Percentiles rank a stretch among this genome's conserved stretches.
These are phyloP conservation scores for Talaromyces sp. DNA, from an alignment of 2,329 filamentous ascomycete species.

Conservation along the genomic window DNA sequence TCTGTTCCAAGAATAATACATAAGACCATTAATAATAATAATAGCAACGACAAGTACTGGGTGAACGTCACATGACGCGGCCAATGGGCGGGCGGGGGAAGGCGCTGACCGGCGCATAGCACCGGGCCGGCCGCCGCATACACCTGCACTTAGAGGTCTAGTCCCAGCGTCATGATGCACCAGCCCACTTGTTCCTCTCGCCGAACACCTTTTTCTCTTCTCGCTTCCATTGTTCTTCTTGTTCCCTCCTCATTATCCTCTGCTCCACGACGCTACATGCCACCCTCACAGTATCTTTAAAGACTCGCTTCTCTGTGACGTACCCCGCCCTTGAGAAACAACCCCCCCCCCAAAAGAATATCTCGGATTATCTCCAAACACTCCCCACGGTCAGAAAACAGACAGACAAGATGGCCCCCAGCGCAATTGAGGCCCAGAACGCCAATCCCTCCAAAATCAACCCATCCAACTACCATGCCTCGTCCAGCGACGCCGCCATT, in stretches of 20 bases:
- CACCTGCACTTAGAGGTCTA: constrained; percentile 34
- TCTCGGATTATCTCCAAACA: not conserved
- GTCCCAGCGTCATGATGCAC: constrained; percentile 11
- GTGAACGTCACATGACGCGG: not conserved
- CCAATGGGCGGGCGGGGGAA: not conserved
- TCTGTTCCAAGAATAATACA: no score
- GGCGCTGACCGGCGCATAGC: not conserved
- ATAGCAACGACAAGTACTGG: no score
- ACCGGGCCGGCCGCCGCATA: constrained; percentile 13
- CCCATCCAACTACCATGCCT: constrained; percentile 60
- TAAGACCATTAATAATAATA: not conserved
- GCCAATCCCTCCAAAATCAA: constrained; percentile 37
- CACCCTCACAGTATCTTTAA: not conserved
- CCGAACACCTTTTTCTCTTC: not conserved
- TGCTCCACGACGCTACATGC: not conserved
- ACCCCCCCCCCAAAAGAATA: not conserved
- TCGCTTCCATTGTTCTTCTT: constrained; percentile 4
- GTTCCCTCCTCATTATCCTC: not conserved
- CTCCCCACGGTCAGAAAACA: not conserved
- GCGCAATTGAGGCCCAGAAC: constrained; percentile 21
- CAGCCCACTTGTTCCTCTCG: not conserved
- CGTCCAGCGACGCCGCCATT: constrained; percentile 77
- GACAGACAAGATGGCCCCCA: constrained; percentile 17
- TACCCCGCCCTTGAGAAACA: not conserved
- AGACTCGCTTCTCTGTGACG: not conserved